These are phyloP conservation scores for sorghum (Sorghum bicolor) DNA, from an alignment of 176 grass and related monocot genomes.

Conservation along the genomic window Sorghum_bicolor_NCBIv3 NC_012878.2:4295001-4295500, in stretches of 20 bases:
- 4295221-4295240: too few species aligned
- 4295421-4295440: background rate
- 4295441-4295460: background rate
- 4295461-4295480: background rate
- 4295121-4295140: too few species aligned
- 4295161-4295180: background rate
- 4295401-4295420: background rate
- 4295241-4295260: too few species aligned
- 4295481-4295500: constrained; percentile 39
- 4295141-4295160: background rate
- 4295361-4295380: background rate
- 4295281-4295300: too few species aligned
- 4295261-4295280: too few species aligned
- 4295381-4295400: background rate
- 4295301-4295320: background rate
- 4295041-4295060: background rate
- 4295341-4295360: background rate
- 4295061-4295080: background rate
- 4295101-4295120: background rate
- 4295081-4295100: too few species aligned
- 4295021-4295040: background rate
- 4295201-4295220: background rate
- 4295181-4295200: background rate
- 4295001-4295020: background rate
- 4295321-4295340: background rate